Base-by-base conservation (phyloP, 2,329 filamentous ascomycete species). In the Acrocalymma vagum region DNA sequence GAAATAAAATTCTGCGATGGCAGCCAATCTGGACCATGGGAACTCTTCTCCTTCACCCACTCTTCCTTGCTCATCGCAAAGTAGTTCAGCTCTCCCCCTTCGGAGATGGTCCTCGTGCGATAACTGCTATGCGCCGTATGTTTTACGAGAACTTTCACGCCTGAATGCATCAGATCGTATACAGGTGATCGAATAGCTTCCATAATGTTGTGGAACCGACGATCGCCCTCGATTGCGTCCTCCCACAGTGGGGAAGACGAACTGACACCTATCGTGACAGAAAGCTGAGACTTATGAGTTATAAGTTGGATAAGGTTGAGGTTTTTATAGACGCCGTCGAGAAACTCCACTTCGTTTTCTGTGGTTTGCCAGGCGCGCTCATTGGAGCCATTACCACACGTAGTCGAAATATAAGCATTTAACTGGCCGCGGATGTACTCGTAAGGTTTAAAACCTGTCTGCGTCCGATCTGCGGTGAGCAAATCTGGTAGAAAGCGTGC, bases 201-300 rank as follows among this genome's bases (percentile, higher is more conserved):
- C 33, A 42, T 33, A 18, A 38, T 22, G 21, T 42, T 37, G 29
- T 42, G 32, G 13, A 37, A 32, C 13, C 39, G 32, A 15, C 39
- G 32, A 8, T 38, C 27, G n/a, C 33, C 33, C 13, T 16, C 27
- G 7, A 13, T 14, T 4, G 10, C 10, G 6, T 11, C 4, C 5
- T n/a, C 11, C 13, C 27, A 9, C 9, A 31, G 10, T 9, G 32
- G 28, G 13, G 20, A n/a, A 11, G 26, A 26, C 5, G 28, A 27
- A 22, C 2, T n/a, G 7, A 42, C 11, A 16, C 13, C 6, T 2
- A 42, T 21, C 9, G 15, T 27, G 11, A 42, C 17, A 4, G 27
- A 18, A 15, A 32, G 3, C 2, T 32, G 2, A 5, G 14, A 21
- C 5, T 31, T 26, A 10, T 26, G 39, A 10, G 39, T 18, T n/a